Evolutionary conservation across 352 stramenopile species (phyloP).

Genomic region (Pythium angustatum): DNA sequence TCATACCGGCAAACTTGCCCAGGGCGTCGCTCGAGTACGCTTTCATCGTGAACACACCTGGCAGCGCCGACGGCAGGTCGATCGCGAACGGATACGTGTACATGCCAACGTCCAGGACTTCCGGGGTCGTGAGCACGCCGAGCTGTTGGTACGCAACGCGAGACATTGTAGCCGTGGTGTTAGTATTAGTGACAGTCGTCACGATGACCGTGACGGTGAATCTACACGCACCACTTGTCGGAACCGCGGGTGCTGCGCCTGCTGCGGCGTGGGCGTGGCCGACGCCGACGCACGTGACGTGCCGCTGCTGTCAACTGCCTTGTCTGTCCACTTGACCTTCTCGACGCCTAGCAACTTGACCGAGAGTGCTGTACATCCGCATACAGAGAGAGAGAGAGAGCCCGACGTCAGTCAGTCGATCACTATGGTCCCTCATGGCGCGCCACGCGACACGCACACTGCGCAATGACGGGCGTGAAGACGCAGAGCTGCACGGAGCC

Average conservation of each 20-base stretch:
- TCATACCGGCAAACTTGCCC: slow-evolving; percentile 26
- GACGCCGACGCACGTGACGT: no score
- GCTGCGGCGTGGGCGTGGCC: slow-evolving; percentile 5
- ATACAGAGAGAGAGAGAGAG: no score
- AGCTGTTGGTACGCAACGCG: slow-evolving; percentile 4
- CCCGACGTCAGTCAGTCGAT: no score
- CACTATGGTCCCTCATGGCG: no score
- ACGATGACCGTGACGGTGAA: neutral
- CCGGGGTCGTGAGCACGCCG: slow-evolving; percentile 6
- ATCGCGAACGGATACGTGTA: slow-evolving; percentile 39
- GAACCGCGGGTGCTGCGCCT: slow-evolving; percentile 26
- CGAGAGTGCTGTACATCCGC: slow-evolving; percentile 45
- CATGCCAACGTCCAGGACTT: slow-evolving; percentile 24
- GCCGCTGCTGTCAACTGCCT: no score
- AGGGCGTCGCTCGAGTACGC: slow-evolving; percentile 12
- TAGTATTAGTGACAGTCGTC: no score
- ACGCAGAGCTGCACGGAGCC: slow-evolving; percentile 46
- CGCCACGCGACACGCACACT: slow-evolving; percentile 47
- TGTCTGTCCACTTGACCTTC: slow-evolving; percentile 52
- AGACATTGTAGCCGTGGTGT: no score
- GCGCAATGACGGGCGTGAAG: slow-evolving; percentile 33
- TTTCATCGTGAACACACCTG: slow-evolving; percentile 31
- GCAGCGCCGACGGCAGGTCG: slow-evolving; percentile 33
- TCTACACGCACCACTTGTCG: slow-evolving; percentile 22
- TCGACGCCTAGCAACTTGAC: slow-evolving; percentile 63